Evolutionary conservation across 1,284 basidiomycete species (phyloP), one percentile per base, ranked within the genome.

Genomic region (Acaromyces ingoldii): DNA sequence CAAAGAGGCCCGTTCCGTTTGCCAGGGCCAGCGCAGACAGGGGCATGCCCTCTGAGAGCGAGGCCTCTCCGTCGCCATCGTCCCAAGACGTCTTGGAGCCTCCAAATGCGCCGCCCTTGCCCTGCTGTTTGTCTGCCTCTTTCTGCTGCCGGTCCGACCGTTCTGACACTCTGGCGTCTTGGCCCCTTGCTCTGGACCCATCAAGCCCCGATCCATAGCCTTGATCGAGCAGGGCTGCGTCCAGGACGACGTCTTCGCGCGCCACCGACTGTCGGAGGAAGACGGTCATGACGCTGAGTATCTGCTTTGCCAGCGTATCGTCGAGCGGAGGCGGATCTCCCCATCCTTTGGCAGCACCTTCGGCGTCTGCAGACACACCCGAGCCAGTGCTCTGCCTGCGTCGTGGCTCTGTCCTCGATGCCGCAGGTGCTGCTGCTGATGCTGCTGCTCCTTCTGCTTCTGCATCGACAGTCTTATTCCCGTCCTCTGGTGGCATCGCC

Each of bases 241-340:
- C 24, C 19, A 55, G 25, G 2, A 46, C 38, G 37, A 58, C 45
- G 17, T 72, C 68, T n/a, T 72, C 72, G 15, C 68, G 48, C 19
- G 57, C 65, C 1, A 65, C 63, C 6, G 60, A 67, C 51, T 90
- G 85, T 15, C 87, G 84, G 39, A 91, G 81, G 75, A 89, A 89
- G 39, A 86, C 78, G 2, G 64, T 67, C 66, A 71, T 71, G 44
- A 90, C 85, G 68, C 84, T 85, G 49, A 93, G 79, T 34, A 91
- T 81, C 70, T 91, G 90, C 71, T 84, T 84, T n/a, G 89, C 90
- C 60, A 89, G 86, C 37, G 82, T 81, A 60, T 93, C 91, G 58
- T 93, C 88, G 34, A 96, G 80, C 1, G 88, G 82, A 2, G 84
- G 80, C 7, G 87, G 84, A 67, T 91, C 89, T 7, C 81, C 77